phyloP scores from a whole-genome alignment of 2,329 filamentous ascomycete genomes.

The Fusarium camptoceras region DNA sequence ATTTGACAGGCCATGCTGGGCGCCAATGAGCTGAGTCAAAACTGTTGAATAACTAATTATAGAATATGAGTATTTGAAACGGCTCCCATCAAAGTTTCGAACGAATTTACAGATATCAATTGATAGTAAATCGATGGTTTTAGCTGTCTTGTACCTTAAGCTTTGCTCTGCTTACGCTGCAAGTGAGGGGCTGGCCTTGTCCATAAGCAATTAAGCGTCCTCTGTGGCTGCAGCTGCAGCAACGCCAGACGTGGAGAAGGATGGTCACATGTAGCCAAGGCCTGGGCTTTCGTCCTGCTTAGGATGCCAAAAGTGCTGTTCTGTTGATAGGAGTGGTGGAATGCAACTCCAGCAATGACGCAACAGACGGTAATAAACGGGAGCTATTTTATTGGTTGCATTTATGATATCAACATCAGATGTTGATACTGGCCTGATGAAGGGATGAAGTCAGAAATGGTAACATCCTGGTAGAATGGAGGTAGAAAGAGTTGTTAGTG shows the following conservation, averaged over 20 bases:
- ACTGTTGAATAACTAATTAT: background rate
- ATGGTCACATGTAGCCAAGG: constrained; percentile 1
- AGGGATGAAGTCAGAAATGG: background rate
- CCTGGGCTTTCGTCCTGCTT: background rate
- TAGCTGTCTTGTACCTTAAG: constrained; percentile 4
- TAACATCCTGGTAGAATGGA: background rate
- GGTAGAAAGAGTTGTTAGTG: background rate
- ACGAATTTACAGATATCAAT: background rate
- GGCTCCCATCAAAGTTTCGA: background rate
- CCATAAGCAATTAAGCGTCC: constrained; percentile 31
- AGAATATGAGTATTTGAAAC: background rate
- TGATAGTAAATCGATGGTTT: background rate
- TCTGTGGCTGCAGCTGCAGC: constrained; percentile 13
- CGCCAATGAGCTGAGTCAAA: background rate
- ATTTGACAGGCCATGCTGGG: background rate
- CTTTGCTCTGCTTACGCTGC: constrained; percentile 20
- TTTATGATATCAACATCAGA: background rate
- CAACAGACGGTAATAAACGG: constrained; percentile 20
- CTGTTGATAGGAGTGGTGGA: constrained; percentile 22
- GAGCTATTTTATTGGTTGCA: constrained; percentile 12
- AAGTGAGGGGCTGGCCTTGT: constrained; percentile 28
- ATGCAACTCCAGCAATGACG: constrained; percentile 26
- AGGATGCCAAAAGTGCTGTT: background rate
- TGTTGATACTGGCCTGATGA: background rate
- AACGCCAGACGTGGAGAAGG: constrained; percentile 34